phyloP scores from a whole-genome alignment of 805 yeast genomes.

The Lipomyces sp. region DNA sequence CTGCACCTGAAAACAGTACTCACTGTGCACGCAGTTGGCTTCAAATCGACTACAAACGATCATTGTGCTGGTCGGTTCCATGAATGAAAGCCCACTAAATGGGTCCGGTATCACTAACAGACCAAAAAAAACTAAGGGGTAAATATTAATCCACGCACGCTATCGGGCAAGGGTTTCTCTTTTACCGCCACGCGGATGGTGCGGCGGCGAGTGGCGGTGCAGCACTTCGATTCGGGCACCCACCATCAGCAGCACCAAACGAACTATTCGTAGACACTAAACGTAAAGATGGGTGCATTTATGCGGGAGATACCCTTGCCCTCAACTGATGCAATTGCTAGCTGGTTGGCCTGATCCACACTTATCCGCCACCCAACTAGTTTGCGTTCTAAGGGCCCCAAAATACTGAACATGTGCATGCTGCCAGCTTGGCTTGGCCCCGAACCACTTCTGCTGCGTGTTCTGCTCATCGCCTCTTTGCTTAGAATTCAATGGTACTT shows the following conservation, averaged over 20 bases:
- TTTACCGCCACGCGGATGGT: background rate
- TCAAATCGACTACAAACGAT: background rate
- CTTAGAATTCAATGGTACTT: background rate
- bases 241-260: background rate
- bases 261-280: background rate
- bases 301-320: background rate
- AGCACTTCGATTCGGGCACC: background rate
- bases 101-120: background rate
- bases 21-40: background rate
- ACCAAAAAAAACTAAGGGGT: too few relatives aligned
- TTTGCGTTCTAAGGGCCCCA: background rate
- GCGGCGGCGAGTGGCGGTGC: constrained; percentile 11
- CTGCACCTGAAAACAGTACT: too few relatives aligned
- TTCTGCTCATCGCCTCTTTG: constrained; percentile 15
- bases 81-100: background rate
- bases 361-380: background rate
- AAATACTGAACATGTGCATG: background rate
- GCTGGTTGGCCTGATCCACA: background rate
- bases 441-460: background rate
- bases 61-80: too few relatives aligned
- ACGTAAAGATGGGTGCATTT: background rate
- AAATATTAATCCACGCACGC: background rate
- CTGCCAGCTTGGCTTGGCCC: background rate
- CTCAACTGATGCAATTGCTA: background rate
- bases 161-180: constrained; percentile 1